A percentile compares a stretch with the other conserved stretches of the same genome.
Evolutionary conservation across 208 protist genomes (phyloP).

Genomic region (Leptomonas pyrrhocoris): DNA sequence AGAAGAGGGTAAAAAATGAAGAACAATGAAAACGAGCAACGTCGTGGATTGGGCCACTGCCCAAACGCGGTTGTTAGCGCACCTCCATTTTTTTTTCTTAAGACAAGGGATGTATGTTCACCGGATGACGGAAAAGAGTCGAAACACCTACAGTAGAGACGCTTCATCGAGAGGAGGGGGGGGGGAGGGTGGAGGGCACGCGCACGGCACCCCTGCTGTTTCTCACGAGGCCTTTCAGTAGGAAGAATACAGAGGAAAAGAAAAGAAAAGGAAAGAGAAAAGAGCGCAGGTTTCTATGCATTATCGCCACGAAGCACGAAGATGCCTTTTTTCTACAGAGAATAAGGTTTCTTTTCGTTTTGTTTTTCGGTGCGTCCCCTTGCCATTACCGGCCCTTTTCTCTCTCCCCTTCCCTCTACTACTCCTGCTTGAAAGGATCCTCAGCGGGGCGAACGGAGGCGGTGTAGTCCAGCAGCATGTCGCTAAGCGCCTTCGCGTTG

Average conservation of each 20-base stretch:
- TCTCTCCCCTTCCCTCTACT: neutral
- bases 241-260: neutral
- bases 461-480: constrained; percentile 46
- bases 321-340: neutral
- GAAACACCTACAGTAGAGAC: too few species aligned
- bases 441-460: constrained; percentile 13
- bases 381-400: neutral
- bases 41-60: too few species aligned
- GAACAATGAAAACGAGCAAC: constrained; percentile 3
- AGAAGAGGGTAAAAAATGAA: neutral
- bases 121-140: too few species aligned
- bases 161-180: too few species aligned
- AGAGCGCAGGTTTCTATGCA: neutral
- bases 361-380: neutral
- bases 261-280: constrained; percentile 26
- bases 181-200: too few species aligned
- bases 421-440: constrained; percentile 15
- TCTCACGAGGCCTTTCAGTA: too few species aligned
- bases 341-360: constrained; percentile 17
- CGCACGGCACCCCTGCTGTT: too few species aligned
- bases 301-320: neutral
- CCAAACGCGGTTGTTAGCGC: too few species aligned
- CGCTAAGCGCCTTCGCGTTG: constrained; percentile 45
- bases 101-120: too few species aligned
- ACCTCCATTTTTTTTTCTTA: too few species aligned